Base-by-base conservation (phyloP, 352 stramenopile genomes). In the Globisporangium cederbergense region DNA sequence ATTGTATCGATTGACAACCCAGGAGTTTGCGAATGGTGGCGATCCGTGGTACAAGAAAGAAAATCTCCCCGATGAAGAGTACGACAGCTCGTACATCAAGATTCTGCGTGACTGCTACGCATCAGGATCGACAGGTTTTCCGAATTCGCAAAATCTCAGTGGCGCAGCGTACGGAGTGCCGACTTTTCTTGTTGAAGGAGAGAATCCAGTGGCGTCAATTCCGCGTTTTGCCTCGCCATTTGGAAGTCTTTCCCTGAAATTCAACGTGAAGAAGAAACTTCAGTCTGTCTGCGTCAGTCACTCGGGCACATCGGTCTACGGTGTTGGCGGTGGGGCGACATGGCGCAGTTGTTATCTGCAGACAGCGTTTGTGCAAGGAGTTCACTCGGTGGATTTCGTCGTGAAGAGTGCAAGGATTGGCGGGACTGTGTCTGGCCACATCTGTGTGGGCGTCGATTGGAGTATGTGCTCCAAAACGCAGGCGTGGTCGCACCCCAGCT, bases 11-110 rank as follows among this genome's bases (percentile, higher is more conserved):
- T 65, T 96, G 28, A 96, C 88, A 43, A 95, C 86, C 0, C 88
- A 96, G 47, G 88, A 96, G 58, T 96, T 88, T 70, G 86, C 88
- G 20, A 93, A 96, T 51, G 85, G 86, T 54, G 88, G 88, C 28
- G 88, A 96, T 57, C 85, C 88, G 7, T 96, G 88, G 88, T 96
- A 96, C 74, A 96, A 96, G 61, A 92, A 93, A 59, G 88, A 96
- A 58, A 95, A 96, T 28, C 45, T 93, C 1, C 88, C 86, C 0
- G 86, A 94, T 52, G 88, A 96, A 66, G 83, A 96, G 51, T 96
- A 96, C 58, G 88, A 96, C 63, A 70, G 71, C 10, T 93, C 83
- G 4, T 93, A 93, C 65, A 91, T 96, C 65, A 91, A 90, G 47
- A 93, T 96, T 59, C 67, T 96, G 51, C 79, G 86, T 10, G 88